These are phyloP conservation scores for Dothistroma septosporum DNA, from an alignment of 2,329 filamentous ascomycete genomes.

Conservation along the genomic window DNA sequence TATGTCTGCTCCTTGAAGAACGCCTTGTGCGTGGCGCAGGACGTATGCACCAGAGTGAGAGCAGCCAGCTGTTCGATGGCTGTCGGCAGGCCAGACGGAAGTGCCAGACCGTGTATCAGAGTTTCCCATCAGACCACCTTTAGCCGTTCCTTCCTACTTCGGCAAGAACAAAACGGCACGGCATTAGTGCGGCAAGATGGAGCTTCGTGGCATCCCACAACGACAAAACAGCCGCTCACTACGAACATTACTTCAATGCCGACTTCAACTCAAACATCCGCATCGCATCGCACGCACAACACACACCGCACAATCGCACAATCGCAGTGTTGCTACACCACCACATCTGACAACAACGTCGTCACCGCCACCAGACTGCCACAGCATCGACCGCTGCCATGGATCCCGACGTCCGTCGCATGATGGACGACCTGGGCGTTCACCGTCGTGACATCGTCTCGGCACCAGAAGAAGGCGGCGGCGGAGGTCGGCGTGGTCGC, in stretches of 20 bases:
- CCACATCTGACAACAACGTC: not conserved
- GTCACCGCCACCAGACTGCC: not conserved
- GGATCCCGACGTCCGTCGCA: conserved; percentile 18
- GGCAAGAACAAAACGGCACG: not conserved
- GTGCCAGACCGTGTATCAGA: not conserved
- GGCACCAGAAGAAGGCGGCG: conserved; percentile 12
- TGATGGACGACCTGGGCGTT: conserved; percentile 27
- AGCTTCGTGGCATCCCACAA: not conserved
- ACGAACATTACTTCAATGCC: not conserved
- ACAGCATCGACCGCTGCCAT: conserved; percentile 6
- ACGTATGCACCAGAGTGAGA: no score
- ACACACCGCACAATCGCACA: not conserved
- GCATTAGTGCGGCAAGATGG: not conserved
- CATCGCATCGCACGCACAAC: not conserved
- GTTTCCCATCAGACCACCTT: not conserved
- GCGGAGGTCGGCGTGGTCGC: not conserved
- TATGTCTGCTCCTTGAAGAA: no score
- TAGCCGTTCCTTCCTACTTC: not conserved
- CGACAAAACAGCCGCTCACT: not conserved
- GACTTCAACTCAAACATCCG: not conserved
- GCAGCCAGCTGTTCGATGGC: not conserved
- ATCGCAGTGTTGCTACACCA: not conserved
- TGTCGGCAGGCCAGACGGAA: not conserved
- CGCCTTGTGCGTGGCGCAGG: no score
- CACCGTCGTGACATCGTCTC: conserved; percentile 23